phyloP scores from a whole-genome alignment of 192 early-diverging fungal genomes.

The Coemansia sp. region DNA sequence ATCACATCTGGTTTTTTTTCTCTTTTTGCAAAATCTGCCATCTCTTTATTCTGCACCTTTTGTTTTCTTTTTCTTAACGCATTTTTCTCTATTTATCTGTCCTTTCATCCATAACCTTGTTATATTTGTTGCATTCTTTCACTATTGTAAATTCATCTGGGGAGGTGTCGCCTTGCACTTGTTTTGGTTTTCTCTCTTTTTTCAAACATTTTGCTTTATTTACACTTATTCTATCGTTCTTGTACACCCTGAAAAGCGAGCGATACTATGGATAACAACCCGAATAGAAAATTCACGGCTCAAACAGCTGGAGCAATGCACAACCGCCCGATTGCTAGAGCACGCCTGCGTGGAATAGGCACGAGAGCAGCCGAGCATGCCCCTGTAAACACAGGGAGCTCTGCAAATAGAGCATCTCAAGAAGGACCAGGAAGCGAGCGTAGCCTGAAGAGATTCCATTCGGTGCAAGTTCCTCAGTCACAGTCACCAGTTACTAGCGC shows the following conservation, averaged over 20 bases:
- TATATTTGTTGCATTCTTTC: not conserved
- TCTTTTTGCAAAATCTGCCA: too few species aligned
- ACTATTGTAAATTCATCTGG: not conserved
- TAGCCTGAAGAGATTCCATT: constrained; percentile 21
- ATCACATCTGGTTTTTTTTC: not conserved
- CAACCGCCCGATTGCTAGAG: not conserved
- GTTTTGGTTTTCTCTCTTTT: not conserved
- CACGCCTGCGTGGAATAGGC: not conserved
- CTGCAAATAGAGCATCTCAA: not conserved
- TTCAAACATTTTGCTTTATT: not conserved
- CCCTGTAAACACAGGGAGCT: not conserved
- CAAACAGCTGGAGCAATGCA: not conserved
- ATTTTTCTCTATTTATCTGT: not conserved
- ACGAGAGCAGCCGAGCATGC: not conserved
- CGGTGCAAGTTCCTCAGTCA: constrained; percentile 15
- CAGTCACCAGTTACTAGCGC: not conserved
- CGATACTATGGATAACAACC: not conserved
- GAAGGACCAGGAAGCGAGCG: constrained; percentile 4
- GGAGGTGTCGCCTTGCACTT: not conserved
- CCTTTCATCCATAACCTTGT: not conserved
- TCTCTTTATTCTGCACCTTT: not conserved
- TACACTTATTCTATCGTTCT: not conserved
- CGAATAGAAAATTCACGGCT: not conserved
- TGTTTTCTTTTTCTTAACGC: not conserved
- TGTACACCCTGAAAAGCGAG: not conserved